A percentile compares a stretch with the other conserved stretches of the same genome.
Evolutionary conservation across 2,329 filamentous ascomycete genomes (phyloP).

Genomic region (Pseudogymnoascus sp.): DNA sequence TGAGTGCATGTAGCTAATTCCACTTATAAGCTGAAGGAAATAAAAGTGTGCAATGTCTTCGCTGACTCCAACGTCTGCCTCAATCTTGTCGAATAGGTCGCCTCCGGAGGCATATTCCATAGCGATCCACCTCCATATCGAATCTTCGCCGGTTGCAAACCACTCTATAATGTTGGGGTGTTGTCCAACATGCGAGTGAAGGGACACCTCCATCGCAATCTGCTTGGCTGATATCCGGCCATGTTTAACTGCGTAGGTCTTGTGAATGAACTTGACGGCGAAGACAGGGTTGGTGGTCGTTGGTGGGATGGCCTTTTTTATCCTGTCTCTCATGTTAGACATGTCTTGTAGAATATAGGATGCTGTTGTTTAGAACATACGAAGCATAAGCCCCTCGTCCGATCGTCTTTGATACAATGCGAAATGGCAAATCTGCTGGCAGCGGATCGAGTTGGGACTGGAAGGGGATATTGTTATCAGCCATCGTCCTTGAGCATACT

Average conservation of each 20-base stretch:
- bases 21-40: slow-evolving; percentile 83
- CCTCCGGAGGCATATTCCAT: slow-evolving; percentile 96
- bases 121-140: slow-evolving; percentile 89
- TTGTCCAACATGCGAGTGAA: slow-evolving; percentile 80
- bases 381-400: slow-evolving; percentile 95
- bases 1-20: slow-evolving; percentile 90
- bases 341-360: slow-evolving; percentile 19
- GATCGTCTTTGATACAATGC: slow-evolving; percentile 92
- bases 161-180: slow-evolving; percentile 93
- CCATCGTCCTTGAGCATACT: slow-evolving; percentile 6
- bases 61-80: slow-evolving; percentile 90
- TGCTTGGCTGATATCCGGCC: slow-evolving; percentile 85
- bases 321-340: slow-evolving; percentile 15
- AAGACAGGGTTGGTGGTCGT: slow-evolving; percentile 67
- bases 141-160: slow-evolving; percentile 79
- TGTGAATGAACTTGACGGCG: slow-evolving; percentile 98
- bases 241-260: slow-evolving; percentile 83
- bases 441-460: slow-evolving; percentile 86
- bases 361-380: slow-evolving; percentile 43
- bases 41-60: slow-evolving; percentile 95
- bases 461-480: slow-evolving; percentile 25
- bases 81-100: slow-evolving; percentile 98
- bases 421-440: slow-evolving; percentile 78
- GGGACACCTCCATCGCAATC: slow-evolving; percentile 80
- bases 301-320: slow-evolving; percentile 83